A percentile compares a stretch with the other conserved stretches of the same genome.
phyloP scores from a whole-genome alignment of 176 grass and related monocot species.

The Pontederia paniculata region DNA sequence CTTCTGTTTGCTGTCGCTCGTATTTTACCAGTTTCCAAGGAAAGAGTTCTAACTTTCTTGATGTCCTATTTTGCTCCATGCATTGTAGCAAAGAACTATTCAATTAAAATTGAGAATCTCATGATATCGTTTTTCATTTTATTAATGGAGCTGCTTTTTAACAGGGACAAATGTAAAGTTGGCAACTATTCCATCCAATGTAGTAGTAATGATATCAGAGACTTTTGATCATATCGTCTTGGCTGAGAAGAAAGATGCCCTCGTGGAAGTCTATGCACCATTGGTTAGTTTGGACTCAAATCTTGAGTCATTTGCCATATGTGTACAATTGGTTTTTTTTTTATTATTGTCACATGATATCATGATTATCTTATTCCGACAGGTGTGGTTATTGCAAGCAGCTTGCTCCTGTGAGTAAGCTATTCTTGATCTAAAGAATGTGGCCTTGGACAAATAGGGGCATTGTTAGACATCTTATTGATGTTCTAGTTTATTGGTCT shows the following conservation, averaged over 20 bases:
- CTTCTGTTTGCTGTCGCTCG: too few species aligned
- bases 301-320: background rate
- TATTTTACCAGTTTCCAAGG: too few species aligned
- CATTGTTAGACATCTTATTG: too few species aligned
- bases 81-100: too few species aligned
- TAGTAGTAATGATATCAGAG: constrained; percentile 57
- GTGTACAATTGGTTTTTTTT: background rate
- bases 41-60: too few species aligned
- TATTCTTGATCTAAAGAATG: background rate
- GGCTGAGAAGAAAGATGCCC: constrained; percentile 89
- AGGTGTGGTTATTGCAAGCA: too few species aligned
- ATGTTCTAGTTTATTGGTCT: background rate
- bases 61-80: too few species aligned
- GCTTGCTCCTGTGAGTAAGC: constrained; percentile 89
- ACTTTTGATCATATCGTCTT: constrained; percentile 73
- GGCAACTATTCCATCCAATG: constrained; percentile 65
- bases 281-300: constrained; percentile 47
- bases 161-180: constrained; percentile 90
- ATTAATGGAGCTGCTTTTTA: constrained; percentile 16
- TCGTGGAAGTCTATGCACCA: constrained; percentile 98
- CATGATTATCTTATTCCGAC: constrained; percentile 20
- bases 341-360: background rate
- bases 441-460: too few species aligned
- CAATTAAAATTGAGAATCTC: background rate
- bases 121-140: background rate